phyloP scores from a whole-genome alignment of 805 yeast genomes.

The Candida arabinofermentans region DNA sequence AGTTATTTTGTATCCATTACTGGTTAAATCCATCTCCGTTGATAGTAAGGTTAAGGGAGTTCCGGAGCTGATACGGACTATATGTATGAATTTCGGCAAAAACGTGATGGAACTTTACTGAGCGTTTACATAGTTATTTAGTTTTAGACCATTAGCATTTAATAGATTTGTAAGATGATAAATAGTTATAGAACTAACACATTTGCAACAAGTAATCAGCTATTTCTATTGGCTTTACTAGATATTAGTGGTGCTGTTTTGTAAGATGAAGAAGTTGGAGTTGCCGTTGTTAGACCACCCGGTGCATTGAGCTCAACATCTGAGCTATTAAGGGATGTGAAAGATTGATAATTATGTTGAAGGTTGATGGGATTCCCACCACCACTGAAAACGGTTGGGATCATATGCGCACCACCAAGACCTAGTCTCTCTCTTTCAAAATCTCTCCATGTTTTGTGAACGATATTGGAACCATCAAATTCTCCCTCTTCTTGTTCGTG shows the following conservation, averaged over 20 bases:
- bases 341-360: constrained; percentile 3
- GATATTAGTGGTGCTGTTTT: constrained; percentile 7
- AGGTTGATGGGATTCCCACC: constrained; percentile 9
- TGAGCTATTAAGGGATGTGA: no score
- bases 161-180: constrained; percentile 1
- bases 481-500: constrained; percentile 74
- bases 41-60: constrained; percentile 16
- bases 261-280: constrained; percentile 13
- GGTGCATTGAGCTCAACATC: no score
- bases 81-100: constrained; percentile 14
- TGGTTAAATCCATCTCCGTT: constrained; percentile 20
- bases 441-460: constrained; percentile 93
- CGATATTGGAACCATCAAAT: constrained; percentile 86
- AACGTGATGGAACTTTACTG: not conserved
- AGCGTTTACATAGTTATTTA: not conserved
- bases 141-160: not conserved
- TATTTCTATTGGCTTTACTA: not conserved
- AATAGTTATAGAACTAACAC: not conserved
- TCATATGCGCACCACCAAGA: constrained; percentile 13
- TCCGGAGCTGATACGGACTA: constrained; percentile 11
- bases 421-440: constrained; percentile 64
- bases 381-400: constrained; percentile 26
- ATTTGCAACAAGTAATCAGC: not conserved
- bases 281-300: constrained; percentile 7
- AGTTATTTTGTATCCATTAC: constrained; percentile 17